A percentile compares a stretch with the other conserved stretches of the same genome.
Evolutionary conservation across 768 basidiomycete genomes (phyloP).

Genomic region (Mrakia gelida): DNA sequence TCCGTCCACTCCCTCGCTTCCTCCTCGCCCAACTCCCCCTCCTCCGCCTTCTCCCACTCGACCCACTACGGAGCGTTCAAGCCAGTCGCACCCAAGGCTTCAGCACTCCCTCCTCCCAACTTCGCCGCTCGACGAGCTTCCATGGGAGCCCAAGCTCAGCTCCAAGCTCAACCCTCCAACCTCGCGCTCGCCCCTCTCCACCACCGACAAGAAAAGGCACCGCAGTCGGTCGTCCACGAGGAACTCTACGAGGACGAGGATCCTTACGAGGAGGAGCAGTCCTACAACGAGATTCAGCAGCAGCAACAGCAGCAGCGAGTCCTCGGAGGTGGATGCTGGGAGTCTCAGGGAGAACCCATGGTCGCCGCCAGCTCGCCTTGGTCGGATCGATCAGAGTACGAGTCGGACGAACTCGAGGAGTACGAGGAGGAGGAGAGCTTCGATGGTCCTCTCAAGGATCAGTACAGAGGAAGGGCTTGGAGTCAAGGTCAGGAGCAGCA

Average conservation of each 20-base stretch:
- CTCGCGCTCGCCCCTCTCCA: background rate
- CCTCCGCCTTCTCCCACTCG: background rate
- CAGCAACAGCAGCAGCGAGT: background rate
- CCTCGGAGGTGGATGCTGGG: slow-evolving; percentile 2
- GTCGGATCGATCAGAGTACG: slow-evolving; percentile 8
- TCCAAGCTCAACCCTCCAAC: background rate
- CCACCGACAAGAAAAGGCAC: background rate
- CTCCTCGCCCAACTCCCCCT: background rate
- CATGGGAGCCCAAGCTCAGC: background rate
- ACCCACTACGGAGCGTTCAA: slow-evolving; percentile 13
- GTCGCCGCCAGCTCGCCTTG: background rate
- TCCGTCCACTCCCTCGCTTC: background rate
- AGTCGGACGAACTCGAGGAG: slow-evolving; percentile 16
- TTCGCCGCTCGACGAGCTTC: background rate
- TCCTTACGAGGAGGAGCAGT: background rate
- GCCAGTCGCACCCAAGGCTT: background rate
- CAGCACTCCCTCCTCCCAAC: background rate
- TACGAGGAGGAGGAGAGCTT: slow-evolving; percentile 24
- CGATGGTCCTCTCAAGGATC: slow-evolving; percentile 24
- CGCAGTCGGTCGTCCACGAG: slow-evolving; percentile 5
- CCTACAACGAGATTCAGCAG: background rate
- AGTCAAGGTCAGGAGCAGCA: slow-evolving; percentile 2
- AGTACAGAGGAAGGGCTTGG: slow-evolving; percentile 27
- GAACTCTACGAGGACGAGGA: background rate
- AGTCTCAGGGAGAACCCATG: background rate